Conservation (phyloP, 2,329 filamentous ascomycete genomes). For the Stemphylium vesicarium region DNA sequence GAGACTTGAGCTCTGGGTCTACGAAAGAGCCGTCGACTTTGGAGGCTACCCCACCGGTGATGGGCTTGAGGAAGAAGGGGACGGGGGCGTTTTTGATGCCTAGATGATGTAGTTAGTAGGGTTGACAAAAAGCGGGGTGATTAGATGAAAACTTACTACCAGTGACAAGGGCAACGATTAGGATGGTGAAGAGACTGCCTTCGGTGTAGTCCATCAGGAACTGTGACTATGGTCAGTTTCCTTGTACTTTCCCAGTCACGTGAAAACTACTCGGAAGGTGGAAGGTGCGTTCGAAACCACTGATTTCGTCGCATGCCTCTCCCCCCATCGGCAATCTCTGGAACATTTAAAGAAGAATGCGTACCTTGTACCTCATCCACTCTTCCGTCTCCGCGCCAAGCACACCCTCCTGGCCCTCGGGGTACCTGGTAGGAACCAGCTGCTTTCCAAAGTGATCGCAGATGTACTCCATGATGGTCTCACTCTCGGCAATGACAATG, state of each 20-base stretch:
- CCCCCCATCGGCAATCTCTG: neutral
- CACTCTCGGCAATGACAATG: conserved; percentile 79
- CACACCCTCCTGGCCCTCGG: conserved; percentile 60
- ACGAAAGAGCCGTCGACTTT: conserved; percentile 56
- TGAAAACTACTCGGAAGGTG: neutral
- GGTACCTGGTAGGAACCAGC: conserved; percentile 60
- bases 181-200: conserved; percentile 77
- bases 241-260: neutral
- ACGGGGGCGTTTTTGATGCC: conserved; percentile 59
- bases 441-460: conserved; percentile 67
- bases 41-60: conserved; percentile 63
- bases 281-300: neutral
- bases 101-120: conserved; percentile 6
- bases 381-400: conserved; percentile 65
- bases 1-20: conserved; percentile 54
- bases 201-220: conserved; percentile 78
- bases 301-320: neutral
- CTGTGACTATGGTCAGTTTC: conserved; percentile 45
- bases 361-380: conserved; percentile 63
- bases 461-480: conserved; percentile 81
- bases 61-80: conserved; percentile 72
- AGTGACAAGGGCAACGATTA: conserved; percentile 70
- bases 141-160: conserved; percentile 31
- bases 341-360: neutral
- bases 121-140: too few relatives aligned